These are phyloP conservation scores for Acer campestre DNA, from an alignment of 345 rosid species.

Conservation along the genomic window DNA sequence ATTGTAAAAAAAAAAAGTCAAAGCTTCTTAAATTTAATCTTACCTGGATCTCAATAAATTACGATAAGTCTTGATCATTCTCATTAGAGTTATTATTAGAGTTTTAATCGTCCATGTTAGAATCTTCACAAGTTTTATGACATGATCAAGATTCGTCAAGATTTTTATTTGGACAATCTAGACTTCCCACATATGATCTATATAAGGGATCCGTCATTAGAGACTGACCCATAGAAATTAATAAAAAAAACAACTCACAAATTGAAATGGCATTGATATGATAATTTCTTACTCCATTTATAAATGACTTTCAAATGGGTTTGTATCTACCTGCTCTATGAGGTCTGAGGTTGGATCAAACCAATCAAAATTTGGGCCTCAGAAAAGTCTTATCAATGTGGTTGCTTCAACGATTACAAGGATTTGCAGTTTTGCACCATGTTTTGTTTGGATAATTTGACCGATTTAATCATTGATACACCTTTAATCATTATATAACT, in stretches of 20 bases:
- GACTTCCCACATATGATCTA: too few species aligned
- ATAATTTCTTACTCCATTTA: neutral
- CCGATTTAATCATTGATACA: neutral
- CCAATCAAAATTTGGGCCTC: neutral
- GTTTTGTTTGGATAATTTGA: neutral
- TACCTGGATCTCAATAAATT: neutral
- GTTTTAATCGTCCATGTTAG: too few species aligned
- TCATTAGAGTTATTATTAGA: too few species aligned
- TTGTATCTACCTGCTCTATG: neutral
- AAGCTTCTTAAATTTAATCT: neutral
- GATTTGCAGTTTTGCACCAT: neutral
- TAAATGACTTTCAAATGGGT: neutral
- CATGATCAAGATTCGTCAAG: too few species aligned
- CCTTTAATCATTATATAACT: neutral
- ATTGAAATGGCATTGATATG: too few species aligned
- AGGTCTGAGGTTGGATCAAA: neutral
- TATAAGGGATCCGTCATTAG: neutral
- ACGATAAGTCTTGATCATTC: neutral
- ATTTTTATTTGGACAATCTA: too few species aligned
- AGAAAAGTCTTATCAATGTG: neutral
- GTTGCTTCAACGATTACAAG: neutral
- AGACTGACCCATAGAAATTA: neutral
- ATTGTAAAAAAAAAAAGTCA: too few species aligned
- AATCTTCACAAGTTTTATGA: too few species aligned
- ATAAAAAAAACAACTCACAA: too few species aligned